Evolutionary conservation across 805 yeast species (phyloP).

Genomic region (Zygosaccharomyces lentus): DNA sequence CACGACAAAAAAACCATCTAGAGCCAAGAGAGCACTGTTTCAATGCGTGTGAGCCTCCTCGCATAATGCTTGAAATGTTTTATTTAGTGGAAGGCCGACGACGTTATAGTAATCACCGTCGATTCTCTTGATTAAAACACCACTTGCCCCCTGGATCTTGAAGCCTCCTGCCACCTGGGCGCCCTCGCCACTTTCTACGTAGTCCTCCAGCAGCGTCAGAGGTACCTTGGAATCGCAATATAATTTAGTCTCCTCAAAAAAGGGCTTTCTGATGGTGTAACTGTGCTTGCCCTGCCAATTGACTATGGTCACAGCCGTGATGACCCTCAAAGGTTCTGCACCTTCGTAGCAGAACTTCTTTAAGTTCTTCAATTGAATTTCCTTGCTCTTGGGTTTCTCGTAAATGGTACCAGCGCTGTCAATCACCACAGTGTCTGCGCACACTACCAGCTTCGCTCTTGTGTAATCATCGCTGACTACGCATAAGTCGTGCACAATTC

Average conservation of each 20-base stretch:
- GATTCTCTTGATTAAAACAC: conserved; percentile 55
- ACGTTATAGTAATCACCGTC: conserved; percentile 83
- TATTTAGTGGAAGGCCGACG: conserved; percentile 77
- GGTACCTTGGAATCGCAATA: conserved; percentile 43
- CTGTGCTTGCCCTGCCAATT: conserved; percentile 18
- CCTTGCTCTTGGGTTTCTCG: conserved; percentile 72
- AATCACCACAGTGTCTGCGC: conserved; percentile 79
- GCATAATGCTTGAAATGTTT: conserved; percentile 38
- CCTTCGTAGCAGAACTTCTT: conserved; percentile 43
- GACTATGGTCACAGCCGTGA: conserved; percentile 52
- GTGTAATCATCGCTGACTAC: conserved; percentile 10
- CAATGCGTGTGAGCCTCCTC: not conserved
- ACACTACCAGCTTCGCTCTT: conserved; percentile 37
- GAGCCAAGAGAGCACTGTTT: not conserved
- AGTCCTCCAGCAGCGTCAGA: conserved; percentile 53
- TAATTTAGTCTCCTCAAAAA: conserved; percentile 42
- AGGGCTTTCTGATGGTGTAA: conserved; percentile 20
- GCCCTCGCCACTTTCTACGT: conserved; percentile 72
- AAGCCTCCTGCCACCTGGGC: conserved; percentile 88
- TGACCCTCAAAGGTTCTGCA: conserved; percentile 44
- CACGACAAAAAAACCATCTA: not conserved
- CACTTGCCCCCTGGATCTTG: conserved; percentile 72
- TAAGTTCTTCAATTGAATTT: conserved; percentile 48
- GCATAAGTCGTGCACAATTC: conserved; percentile 48
- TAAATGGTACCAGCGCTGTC: conserved; percentile 54